Base-by-base conservation (phyloP, 83 land plant species). In the Diphasiastrum complanatum region DNA sequence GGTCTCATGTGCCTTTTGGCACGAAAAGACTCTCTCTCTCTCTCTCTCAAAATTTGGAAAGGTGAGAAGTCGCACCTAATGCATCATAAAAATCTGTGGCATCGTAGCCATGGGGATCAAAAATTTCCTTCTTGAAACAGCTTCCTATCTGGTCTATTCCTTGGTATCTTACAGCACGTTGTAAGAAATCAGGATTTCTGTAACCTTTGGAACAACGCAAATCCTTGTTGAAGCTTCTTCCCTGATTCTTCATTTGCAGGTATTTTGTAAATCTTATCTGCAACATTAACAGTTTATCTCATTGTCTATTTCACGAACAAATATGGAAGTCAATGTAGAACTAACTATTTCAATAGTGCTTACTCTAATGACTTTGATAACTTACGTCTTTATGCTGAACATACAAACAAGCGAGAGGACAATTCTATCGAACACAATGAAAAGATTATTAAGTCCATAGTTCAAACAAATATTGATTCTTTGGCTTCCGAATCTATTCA, bases 91-190 rank as follows among this genome's bases (percentile, higher is more conserved):
- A 93, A 65, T 93, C 99, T 36, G 83, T 83, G 67, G 61, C 67
- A 75, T 85, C 89, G 65, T 93, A 93, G 23, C 96, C 99, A 75
- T 85, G 89, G 16, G 99, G 99, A 68, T 89, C 87, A 67, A 93
- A 93, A 2, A 93, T 76, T 60, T 89, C 96, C 72, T 84, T 90
- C 28, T 66, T 81, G 79, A 93, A 93, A 75, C 96, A 85, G 60
- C 89, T 83, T 28, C 99, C 99, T 64, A 80, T 78, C 77, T 89
- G 92, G 75, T 93, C 89, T 64, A 93, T 85, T 23, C 75, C 86
- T 64, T 93, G 92, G 65, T 89, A 78, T 38, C 54, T 85, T 58
- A 93, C 99, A 26, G 99, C 96, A 75, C 81, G 99, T 64, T 79
- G 80, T 69, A 93, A 73, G 57, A 93, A 93, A 47, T 93, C 99